A percentile compares a stretch with the other conserved stretches of the same genome.
phyloP scores from a whole-genome alignment of 164 flowering plant genomes.

The Nelumbo lutea region DNA sequence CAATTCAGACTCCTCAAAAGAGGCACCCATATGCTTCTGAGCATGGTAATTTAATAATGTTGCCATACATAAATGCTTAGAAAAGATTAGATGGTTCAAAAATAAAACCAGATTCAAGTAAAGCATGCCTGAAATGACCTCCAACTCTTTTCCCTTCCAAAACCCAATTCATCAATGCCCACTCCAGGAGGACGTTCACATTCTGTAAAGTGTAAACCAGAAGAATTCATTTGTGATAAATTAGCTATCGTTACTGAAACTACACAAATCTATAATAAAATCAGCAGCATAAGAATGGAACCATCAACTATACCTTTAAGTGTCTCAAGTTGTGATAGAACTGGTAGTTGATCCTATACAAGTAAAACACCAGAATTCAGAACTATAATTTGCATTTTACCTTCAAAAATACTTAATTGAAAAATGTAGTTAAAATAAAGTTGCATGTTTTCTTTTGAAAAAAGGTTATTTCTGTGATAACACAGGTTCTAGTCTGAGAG shows the following conservation, averaged over 20 bases:
- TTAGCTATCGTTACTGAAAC: no score
- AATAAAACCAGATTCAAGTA: not conserved
- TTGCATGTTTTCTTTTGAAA: no score
- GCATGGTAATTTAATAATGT: constrained; percentile 2
- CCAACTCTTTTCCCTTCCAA: not conserved
- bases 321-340: constrained; percentile 36
- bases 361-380: not conserved
- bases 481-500: no score
- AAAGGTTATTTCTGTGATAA: no score
- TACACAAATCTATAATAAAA: not conserved
- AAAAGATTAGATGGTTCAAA: not conserved
- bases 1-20: constrained; percentile 27
- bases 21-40: constrained; percentile 18
- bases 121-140: not conserved
- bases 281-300: not conserved
- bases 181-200: not conserved
- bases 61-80: not conserved
- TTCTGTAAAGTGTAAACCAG: not conserved
- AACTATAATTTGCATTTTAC: no score
- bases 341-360: constrained; percentile 21
- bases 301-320: constrained; percentile 27
- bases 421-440: no score
- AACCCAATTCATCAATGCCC: not conserved
- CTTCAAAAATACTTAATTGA: no score
- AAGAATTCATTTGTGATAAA: no score